A percentile compares a stretch with the other conserved stretches of the same genome.
Conservation (phyloP, 139 green algal species). For the Spirogloea muscicola region DNA sequence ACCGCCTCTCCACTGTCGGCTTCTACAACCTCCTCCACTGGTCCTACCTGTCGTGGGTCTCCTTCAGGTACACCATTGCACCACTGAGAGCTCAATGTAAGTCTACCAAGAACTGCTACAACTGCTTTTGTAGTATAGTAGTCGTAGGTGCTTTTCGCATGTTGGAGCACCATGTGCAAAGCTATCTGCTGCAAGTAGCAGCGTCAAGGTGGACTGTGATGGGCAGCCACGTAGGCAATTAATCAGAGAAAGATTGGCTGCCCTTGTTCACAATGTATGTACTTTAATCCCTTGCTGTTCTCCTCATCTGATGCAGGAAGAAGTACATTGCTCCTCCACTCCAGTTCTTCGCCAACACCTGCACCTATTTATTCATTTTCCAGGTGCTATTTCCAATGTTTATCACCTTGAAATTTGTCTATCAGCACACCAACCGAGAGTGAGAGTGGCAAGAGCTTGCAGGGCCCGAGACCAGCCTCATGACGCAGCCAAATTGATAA, state of each 20-base stretch:
- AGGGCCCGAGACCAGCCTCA: too few relatives aligned
- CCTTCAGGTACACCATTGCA: conserved; percentile 9
- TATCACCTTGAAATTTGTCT: too few relatives aligned
- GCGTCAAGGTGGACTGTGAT: too few relatives aligned
- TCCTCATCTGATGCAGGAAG: conserved; percentile 6
- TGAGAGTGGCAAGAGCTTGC: too few relatives aligned
- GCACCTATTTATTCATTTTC: conserved; percentile 31
- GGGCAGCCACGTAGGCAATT: too few relatives aligned
- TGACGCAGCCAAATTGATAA: too few relatives aligned
- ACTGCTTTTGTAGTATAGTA: background rate
- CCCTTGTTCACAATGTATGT: background rate
- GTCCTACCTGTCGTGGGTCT: background rate
- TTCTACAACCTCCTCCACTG: background rate
- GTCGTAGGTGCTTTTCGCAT: background rate
- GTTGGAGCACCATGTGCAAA: too few relatives aligned
- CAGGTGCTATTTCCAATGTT: too few relatives aligned
- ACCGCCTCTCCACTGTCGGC: background rate
- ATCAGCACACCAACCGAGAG: too few relatives aligned
- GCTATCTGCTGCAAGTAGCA: too few relatives aligned
- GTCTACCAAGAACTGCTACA: background rate
- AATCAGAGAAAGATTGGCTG: too few relatives aligned
- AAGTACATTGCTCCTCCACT: conserved; percentile 17
- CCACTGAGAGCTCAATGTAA: too few relatives aligned
- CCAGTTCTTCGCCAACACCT: conserved; percentile 27
- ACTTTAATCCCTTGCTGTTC: background rate